Evolutionary conservation across 108 stramenopile genomes (phyloP).

Genomic region (Cyclotella sp.): DNA sequence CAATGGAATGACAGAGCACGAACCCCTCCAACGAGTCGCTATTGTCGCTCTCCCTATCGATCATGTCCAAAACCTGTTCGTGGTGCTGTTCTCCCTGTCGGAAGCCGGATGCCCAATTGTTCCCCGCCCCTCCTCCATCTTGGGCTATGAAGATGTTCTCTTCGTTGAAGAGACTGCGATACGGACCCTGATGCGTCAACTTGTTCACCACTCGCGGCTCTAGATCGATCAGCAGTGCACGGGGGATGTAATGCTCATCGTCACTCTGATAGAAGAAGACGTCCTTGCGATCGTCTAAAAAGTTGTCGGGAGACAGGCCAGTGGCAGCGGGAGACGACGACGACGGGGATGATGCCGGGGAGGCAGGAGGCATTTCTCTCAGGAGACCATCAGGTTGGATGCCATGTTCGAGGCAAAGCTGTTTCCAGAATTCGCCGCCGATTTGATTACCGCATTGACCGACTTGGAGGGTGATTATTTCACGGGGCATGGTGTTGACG

Average conservation of each 20-base stretch:
- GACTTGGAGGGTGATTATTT: conserved; percentile 98
- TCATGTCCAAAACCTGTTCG: conserved; percentile 98
- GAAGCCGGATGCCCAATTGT: conserved; percentile 97
- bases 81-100: conserved; percentile 93
- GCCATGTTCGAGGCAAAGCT: conserved; percentile 98
- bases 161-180: conserved; percentile 93
- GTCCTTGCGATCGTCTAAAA: conserved; percentile 96
- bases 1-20: conserved; percentile 96
- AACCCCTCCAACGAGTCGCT: conserved; percentile 98
- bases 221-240: conserved; percentile 95
- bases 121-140: conserved; percentile 99
- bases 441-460: conserved; percentile 99
- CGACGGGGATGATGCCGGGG: background rate
- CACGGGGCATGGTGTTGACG: conserved; percentile 88
- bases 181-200: conserved; percentile 71
- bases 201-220: conserved; percentile 98
- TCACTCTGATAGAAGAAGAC: conserved; percentile 99
- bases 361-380: conserved; percentile 43
- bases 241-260: conserved; percentile 83
- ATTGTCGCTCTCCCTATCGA: conserved; percentile 98
- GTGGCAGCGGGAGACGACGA: conserved; percentile 5
- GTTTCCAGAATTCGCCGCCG: conserved; percentile 99
- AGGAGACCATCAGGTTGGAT: conserved; percentile 95
- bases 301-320: conserved; percentile 7
- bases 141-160: conserved; percentile 96